Percentiles rank a stretch among this genome's conserved stretches.
These are phyloP conservation scores for Candida dajiaensis DNA, from an alignment of 805 yeast genomes.

Conservation along the genomic window DNA sequence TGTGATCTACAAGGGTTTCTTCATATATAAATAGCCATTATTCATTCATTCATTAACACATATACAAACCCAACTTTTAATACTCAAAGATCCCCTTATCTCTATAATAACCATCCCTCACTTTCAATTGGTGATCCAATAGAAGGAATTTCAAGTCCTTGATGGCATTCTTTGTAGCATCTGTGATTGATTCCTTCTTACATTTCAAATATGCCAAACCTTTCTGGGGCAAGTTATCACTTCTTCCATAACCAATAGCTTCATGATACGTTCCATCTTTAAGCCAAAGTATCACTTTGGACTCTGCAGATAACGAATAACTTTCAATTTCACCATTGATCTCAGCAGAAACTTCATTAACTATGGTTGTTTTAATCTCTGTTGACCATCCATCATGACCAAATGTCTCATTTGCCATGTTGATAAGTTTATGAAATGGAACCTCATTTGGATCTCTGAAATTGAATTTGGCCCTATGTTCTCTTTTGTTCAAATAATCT, in stretches of 20 bases:
- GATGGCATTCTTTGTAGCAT: constrained; percentile 73
- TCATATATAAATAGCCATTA: not conserved
- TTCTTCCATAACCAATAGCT: constrained; percentile 69
- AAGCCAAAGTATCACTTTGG: constrained; percentile 58
- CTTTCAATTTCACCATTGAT: constrained; percentile 8
- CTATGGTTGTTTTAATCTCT: constrained; percentile 27
- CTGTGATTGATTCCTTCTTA: constrained; percentile 80
- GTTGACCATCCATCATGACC: constrained; percentile 57
- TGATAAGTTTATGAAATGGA: constrained; percentile 30
- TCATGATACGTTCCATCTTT: constrained; percentile 81
- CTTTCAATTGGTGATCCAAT: constrained; percentile 28
- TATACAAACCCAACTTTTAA: not conserved
- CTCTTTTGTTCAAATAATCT: constrained; percentile 5
- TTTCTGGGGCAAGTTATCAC: constrained; percentile 54
- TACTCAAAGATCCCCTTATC: constrained; percentile 25
- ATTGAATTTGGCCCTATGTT: constrained; percentile 5
- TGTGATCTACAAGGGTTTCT: no score
- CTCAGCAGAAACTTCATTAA: constrained; percentile 15
- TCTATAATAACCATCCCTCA: constrained; percentile 28
- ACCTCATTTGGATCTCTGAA: constrained; percentile 12
- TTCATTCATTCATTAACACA: not conserved
- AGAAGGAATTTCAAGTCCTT: constrained; percentile 71
- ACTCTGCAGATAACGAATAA: constrained; percentile 28
- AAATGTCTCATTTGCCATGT: constrained; percentile 44
- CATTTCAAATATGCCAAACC: constrained; percentile 77